Evolutionary conservation across 371 early-diverging fungal genomes (phyloP), one percentile per base, ranked within the genome.

Genomic region (Entomophthora muscae): DNA sequence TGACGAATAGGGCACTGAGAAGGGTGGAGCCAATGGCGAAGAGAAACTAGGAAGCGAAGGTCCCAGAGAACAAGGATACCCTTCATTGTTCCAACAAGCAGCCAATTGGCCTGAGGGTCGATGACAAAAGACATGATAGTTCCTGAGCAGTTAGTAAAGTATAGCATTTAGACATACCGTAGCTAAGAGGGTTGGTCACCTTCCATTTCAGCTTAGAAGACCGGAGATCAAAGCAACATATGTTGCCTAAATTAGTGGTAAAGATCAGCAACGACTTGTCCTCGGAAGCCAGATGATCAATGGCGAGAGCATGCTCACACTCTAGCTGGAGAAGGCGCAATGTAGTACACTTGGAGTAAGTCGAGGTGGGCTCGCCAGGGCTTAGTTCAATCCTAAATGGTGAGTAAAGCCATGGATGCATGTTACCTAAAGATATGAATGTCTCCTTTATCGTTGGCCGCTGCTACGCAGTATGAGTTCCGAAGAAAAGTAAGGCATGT

Each of bases 11-110:
- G 72, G 27, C 82, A 77, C 55, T 78, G 78, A 32, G 81, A 78
- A 0, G 89, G 88, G 68, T 93, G 94, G 3, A 78, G 76, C 90
- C 90, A 93, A 0, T 85, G 75, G 53, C 80, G 76, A 17, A 93
- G 68, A 2, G 80, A 76, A 23, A 92, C 77, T 42, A 81, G 79
- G 73, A 93, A 95, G 26, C 95, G 79, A 7, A 90, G 67, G 67
- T 95, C 95, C 71, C 89, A 90, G 1, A 94, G 68, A 0, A 83
- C 80, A 29, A 94, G 67, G 0, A 90, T 83, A 5, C 95, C 93
- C 53, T 84, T 75, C 31, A 81, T 78, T 0, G 92, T 91, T 28
- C 92, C 95, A 0, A 88, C 80, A 17, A 90, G 65, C 2, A 86
- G 69, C 84, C 90, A 88, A 1, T 79, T 74, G 61, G 76, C 75